phyloP scores from a whole-genome alignment of 2,329 filamentous ascomycete genomes.

The Aureobasidium uvarum region DNA sequence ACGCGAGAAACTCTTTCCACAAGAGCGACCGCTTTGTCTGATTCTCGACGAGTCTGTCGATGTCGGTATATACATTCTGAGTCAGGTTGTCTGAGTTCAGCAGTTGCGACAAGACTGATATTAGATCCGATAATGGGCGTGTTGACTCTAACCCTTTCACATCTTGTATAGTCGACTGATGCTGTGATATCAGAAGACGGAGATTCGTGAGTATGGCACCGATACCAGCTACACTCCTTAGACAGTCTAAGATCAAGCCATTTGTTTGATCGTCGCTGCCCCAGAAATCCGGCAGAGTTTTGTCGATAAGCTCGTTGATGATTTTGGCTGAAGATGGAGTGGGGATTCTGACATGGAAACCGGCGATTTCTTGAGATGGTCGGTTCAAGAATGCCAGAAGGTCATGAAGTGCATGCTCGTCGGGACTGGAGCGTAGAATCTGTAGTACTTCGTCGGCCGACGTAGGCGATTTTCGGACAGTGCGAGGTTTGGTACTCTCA shows the following conservation, averaged over 20 bases:
- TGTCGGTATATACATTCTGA: conserved; percentile 47
- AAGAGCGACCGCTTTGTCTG: conserved; percentile 51
- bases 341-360: conserved; percentile 61
- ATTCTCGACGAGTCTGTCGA: conserved; percentile 43
- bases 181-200: conserved; percentile 3
- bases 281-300: conserved; percentile 84
- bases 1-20: conserved; percentile 62
- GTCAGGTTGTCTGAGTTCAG: conserved; percentile 49
- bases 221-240: conserved; percentile 72
- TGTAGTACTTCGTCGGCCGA: conserved; percentile 36
- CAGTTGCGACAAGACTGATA: conserved; percentile 45
- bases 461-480: background rate
- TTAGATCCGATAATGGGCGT: conserved; percentile 39
- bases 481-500: background rate
- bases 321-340: conserved; percentile 70
- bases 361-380: conserved; percentile 27
- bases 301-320: conserved; percentile 68
- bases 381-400: conserved; percentile 37
- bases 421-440: conserved; percentile 44
- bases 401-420: conserved; percentile 36
- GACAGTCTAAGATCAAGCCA: conserved; percentile 58
- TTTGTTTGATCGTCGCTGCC: conserved; percentile 50
- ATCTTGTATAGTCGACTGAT: background rate
- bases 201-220: conserved; percentile 64
- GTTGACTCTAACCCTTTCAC: conserved; percentile 35